Evolutionary conservation across 2,329 filamentous ascomycete species (phyloP).

Genomic region (Byssoonygena ceratinophila): DNA sequence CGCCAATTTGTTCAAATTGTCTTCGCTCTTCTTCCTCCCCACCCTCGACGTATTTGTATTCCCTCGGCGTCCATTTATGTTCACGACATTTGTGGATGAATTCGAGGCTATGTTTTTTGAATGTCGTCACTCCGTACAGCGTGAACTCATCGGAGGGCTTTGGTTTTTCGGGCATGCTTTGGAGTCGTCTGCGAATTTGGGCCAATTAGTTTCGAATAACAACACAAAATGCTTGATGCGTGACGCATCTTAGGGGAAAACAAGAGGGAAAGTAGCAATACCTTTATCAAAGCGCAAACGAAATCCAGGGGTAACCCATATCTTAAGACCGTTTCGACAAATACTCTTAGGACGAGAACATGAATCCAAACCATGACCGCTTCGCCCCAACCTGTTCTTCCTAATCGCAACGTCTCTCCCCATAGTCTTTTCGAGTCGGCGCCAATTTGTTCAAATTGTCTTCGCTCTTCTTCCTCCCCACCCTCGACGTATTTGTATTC

Average conservation of each 20-base stretch:
- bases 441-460: constrained; percentile 69
- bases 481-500: constrained; percentile 91
- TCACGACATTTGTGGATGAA: constrained; percentile 89
- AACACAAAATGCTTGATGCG: background rate
- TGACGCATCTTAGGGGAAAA: too few relatives aligned
- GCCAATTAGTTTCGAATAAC: background rate
- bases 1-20: constrained; percentile 70
- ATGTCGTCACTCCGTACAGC: constrained; percentile 78
- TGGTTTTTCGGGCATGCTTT: constrained; percentile 73
- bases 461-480: constrained; percentile 76
- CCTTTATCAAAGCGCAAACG: constrained; percentile 73
- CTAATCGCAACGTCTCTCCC: constrained; percentile 79
- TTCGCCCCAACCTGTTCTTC: constrained; percentile 88
- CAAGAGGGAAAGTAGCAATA: constrained; percentile 38
- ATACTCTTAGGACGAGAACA: constrained; percentile 78
- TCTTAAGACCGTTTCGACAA: constrained; percentile 94
- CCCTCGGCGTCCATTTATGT: constrained; percentile 85
- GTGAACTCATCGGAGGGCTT: constrained; percentile 74
- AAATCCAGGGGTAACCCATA: constrained; percentile 90
- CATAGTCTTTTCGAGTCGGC: constrained; percentile 85
- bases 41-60: constrained; percentile 86
- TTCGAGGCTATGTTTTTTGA: constrained; percentile 80
- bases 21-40: constrained; percentile 79
- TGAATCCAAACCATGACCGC: constrained; percentile 94
- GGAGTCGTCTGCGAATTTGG: constrained; percentile 54